phyloP scores from a whole-genome alignment of 1,284 basidiomycete genomes.

The Papiliotrema terrestris region DNA sequence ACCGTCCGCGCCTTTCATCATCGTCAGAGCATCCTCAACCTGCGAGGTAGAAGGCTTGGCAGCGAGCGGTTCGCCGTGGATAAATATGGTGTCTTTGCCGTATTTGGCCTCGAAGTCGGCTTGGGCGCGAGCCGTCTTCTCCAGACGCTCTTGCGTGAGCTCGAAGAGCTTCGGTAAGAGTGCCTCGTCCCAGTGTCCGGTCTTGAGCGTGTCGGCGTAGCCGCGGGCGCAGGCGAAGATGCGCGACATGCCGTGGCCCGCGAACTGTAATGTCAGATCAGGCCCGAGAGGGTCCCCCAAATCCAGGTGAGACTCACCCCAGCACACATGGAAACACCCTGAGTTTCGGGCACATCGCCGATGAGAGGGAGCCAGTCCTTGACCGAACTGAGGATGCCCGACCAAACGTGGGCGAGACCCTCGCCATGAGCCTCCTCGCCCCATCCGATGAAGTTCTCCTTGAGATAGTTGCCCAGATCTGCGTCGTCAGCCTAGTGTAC shows the following conservation, averaged over 20 bases:
- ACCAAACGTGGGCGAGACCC: conserved; percentile 22
- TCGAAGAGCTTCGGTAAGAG: conserved; percentile 17
- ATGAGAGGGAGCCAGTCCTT: conserved; percentile 27
- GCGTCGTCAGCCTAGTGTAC: background rate
- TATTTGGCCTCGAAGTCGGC: too few species aligned
- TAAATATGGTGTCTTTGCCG: too few species aligned
- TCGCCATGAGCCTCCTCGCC: conserved; percentile 20
- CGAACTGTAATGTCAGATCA: background rate
- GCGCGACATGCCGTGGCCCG: conserved; percentile 22
- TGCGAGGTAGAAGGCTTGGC: too few species aligned
- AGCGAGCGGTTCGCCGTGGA: too few species aligned
- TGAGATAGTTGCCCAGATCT: conserved; percentile 14
- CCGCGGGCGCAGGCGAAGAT: conserved; percentile 21
- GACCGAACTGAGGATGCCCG: conserved; percentile 19
- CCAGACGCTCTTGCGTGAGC: conserved; percentile 17
- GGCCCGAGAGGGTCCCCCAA: too few species aligned
- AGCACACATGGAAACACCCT: conserved; percentile 17
- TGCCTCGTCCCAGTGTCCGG: conserved; percentile 15
- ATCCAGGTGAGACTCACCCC: background rate
- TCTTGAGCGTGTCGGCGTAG: conserved; percentile 15
- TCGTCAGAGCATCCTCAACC: too few species aligned
- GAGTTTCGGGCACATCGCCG: conserved; percentile 21
- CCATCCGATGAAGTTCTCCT: conserved; percentile 18
- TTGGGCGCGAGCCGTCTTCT: background rate
- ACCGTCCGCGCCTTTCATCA: too few species aligned